phyloP scores from a whole-genome alignment of 129 eudicot genomes.

The Deinandra increscens region DNA sequence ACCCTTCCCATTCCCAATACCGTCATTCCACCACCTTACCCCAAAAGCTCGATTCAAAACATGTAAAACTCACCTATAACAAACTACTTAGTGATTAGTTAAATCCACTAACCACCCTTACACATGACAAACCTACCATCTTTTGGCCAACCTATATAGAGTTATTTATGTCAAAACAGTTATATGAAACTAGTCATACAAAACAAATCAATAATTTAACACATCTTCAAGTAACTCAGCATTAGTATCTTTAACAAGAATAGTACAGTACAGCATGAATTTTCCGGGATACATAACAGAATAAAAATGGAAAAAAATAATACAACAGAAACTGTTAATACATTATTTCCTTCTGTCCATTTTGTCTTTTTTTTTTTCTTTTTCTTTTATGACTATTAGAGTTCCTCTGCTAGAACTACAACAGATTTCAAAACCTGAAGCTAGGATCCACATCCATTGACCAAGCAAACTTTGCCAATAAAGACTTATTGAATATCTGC shows the following conservation, averaged over 20 bases:
- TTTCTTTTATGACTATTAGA: slow-evolving; percentile 17
- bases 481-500: slow-evolving; percentile 94
- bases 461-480: slow-evolving; percentile 92
- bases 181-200: background rate
- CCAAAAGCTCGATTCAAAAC: too few relatives aligned
- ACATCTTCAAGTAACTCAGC: slow-evolving; percentile 12
- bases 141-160: too few relatives aligned
- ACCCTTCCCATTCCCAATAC: too few relatives aligned
- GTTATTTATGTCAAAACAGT: too few relatives aligned
- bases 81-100: too few relatives aligned
- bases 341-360: slow-evolving; percentile 25
- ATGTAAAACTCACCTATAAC: too few relatives aligned
- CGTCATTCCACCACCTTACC: too few relatives aligned
- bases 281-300: slow-evolving; percentile 21
- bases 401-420: slow-evolving; percentile 29
- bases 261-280: slow-evolving; percentile 36
- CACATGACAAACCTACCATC: too few relatives aligned
- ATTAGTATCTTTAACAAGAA: slow-evolving; percentile 30
- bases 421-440: slow-evolving; percentile 70
- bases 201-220: background rate
- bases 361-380: background rate
- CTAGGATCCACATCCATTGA: slow-evolving; percentile 91
- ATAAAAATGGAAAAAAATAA: slow-evolving; percentile 16
- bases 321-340: slow-evolving; percentile 22
- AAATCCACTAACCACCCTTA: too few relatives aligned